Base-by-base conservation (phyloP, 352 stramenopile genomes). In the Aphanomyces euteiches region DNA sequence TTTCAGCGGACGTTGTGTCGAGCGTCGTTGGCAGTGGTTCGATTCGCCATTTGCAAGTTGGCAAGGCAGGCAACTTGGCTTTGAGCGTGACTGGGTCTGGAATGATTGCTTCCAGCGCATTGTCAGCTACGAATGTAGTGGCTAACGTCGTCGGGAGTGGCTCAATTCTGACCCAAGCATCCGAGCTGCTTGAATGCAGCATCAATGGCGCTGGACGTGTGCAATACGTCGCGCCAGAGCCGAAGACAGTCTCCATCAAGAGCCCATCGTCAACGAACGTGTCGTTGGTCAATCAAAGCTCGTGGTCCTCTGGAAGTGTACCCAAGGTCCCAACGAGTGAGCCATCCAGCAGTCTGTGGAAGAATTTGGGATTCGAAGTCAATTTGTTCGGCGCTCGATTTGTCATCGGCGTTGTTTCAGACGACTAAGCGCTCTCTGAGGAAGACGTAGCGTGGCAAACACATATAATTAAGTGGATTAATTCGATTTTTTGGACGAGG, bases 131-230 rank as follows among this genome's bases (percentile, higher is more conserved):
- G 19, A 10, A 15, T 12, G 64, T 34, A 41, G 17, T 40, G 4
- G 64, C 28, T 39, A 59, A 47, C 19, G 40, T 70, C 64, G n/a
- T 39, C 15, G 64, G 64, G 6, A 70, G 47, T 21, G 64, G 64
- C 54, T 34, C n/a, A 6, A 36, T 70, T 15, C 10, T 63, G 17
- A 70, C 64, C 5, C 64, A 70, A 36, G 64, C 64, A 15, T 40
- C 48, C 5, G 53, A 70, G n/a, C 10, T 47, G 15, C 47, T 70
- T 8, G n/a, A 70, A 21, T 47, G 64, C 12, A 36, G 47, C 4
- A 38, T 70, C n/a, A 19, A 34, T 21, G 64, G 64, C 48, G 59
- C 64, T 47, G 64, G 64, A 15, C 15, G 21, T 17, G 28, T 70
- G 13, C 15, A 63, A 28, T 54, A 41, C 40, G 28, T 54, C 7